Percentiles rank a stretch among this genome's conserved stretches.
phyloP scores from a whole-genome alignment of 495 filamentous ascomycete genomes.

The Recurvomyces mirabilis region DNA sequence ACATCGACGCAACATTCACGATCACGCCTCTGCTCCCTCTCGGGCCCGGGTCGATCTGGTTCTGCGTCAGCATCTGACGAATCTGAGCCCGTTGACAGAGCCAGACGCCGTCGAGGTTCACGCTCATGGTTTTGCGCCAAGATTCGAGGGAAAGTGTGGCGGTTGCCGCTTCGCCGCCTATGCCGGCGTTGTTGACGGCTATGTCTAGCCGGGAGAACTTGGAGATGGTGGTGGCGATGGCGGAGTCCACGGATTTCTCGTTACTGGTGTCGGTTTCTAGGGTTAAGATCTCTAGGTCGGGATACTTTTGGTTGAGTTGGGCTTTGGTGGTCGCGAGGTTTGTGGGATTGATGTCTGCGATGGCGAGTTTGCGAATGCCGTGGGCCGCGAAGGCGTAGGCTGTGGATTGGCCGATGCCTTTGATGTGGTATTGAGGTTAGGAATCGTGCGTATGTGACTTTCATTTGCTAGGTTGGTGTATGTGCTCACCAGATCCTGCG shows the following conservation, averaged over 20 bases:
- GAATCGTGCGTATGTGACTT: not conserved
- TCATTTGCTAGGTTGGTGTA: too few species aligned
- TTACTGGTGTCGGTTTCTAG: slow-evolving; percentile 28
- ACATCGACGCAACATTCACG: slow-evolving; percentile 28
- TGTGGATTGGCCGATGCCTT: slow-evolving; percentile 32
- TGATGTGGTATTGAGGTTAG: not conserved
- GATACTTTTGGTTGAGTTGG: slow-evolving; percentile 23
- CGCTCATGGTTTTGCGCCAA: slow-evolving; percentile 29
- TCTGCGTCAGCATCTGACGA: slow-evolving; percentile 40
- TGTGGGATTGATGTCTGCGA: slow-evolving; percentile 27
- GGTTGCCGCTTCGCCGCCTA: slow-evolving; percentile 15
- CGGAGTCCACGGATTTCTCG: slow-evolving; percentile 23
- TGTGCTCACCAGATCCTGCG: slow-evolving; percentile 30
- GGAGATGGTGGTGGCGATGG: slow-evolving; percentile 26
- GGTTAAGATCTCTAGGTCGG: slow-evolving; percentile 24
- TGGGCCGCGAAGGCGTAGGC: slow-evolving; percentile 30
- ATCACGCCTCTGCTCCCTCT: slow-evolving; percentile 25
- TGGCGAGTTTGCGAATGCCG: slow-evolving; percentile 29
- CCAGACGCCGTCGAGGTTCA: slow-evolving; percentile 41
- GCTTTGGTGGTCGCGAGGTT: slow-evolving; percentile 18
- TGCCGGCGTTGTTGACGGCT: slow-evolving; percentile 26
- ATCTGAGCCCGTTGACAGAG: slow-evolving; percentile 39
- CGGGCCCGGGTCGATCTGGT: slow-evolving; percentile 1
- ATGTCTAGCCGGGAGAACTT: slow-evolving; percentile 25
- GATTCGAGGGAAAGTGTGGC: slow-evolving; percentile 1